phyloP scores from a whole-genome alignment of 2,329 filamentous ascomycete species.

The Colletotrichum eleusines region DNA sequence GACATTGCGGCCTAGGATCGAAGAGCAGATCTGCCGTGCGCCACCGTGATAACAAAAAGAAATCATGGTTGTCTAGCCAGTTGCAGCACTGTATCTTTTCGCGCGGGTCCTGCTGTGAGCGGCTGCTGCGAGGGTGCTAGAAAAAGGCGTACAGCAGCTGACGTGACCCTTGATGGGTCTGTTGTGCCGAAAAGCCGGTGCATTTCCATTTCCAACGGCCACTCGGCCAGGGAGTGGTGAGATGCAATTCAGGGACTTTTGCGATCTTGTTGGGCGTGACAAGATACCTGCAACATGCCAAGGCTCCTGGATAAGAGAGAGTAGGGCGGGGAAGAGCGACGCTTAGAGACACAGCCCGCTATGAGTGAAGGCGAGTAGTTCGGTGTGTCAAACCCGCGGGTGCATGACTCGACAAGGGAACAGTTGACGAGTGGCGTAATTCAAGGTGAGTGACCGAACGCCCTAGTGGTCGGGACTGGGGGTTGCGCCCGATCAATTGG shows the following conservation, averaged over 20 bases:
- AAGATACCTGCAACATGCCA: conserved; percentile 26
- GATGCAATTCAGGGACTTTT: conserved; percentile 38
- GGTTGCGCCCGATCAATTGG: conserved; percentile 26
- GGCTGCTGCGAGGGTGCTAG: conserved; percentile 25
- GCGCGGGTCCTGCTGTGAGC: conserved; percentile 18
- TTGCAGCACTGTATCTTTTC: conserved; percentile 10
- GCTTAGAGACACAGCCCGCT: conserved; percentile 11
- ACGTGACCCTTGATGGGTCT: conserved; percentile 35
- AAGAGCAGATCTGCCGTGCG: background rate
- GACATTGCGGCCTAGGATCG: conserved; percentile 19
- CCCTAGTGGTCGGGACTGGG: background rate
- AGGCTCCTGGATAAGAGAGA: conserved; percentile 19
- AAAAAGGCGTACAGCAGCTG: conserved; percentile 9
- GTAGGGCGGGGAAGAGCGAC: conserved; percentile 18
- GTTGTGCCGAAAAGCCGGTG: conserved; percentile 31
- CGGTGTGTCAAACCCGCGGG: conserved; percentile 11
- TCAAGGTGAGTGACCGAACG: conserved; percentile 34
- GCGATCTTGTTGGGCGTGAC: conserved; percentile 31
- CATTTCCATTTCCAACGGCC: conserved; percentile 26
- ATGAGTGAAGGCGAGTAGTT: conserved; percentile 30
- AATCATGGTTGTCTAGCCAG: background rate
- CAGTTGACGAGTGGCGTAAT: conserved; percentile 17
- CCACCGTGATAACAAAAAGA: background rate
- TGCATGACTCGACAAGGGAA: conserved; percentile 33
- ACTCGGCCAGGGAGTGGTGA: conserved; percentile 27